Base-by-base conservation (phyloP, 1,284 basidiomycete genomes). In the Neonothopanus nambi region DNA sequence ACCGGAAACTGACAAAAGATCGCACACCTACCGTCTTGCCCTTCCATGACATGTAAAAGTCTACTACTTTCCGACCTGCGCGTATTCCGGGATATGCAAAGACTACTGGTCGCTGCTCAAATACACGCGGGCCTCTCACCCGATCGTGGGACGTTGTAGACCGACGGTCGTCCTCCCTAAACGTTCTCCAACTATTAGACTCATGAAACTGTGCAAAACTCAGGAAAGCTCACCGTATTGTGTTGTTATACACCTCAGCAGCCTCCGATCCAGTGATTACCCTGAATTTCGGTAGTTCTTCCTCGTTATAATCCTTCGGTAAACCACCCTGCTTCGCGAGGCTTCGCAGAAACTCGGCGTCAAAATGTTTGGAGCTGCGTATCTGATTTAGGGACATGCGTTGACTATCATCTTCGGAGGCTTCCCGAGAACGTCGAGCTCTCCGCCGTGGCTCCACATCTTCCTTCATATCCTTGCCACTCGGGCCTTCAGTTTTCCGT, bases 1-100 rank as follows among this genome's bases (percentile, higher is more conserved):
- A 24, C 26, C 17, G 48, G 21, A 50, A 47, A 18, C 33, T 41
- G 37, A 15, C 13, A 47, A 38, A 43, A 39, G 54, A 46, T 48
- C 69, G 33, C 11, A 28, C 2, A 41, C 52, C 52, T 47, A 75
- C 73, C 50, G 64, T 67, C 58, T 69, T 69, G 20, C 68, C 68
- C 52, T 70, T 65, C 76, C 75, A 77, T 36, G 72, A 72, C 71
- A 75, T 73, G 57, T 76, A 76, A 60, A 75, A 78, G 59, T 78
- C 75, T 35, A 76, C 69, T 36, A 70, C 68, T 60, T 70, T 74
- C 44, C 67, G 65, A n/a, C 68, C 70, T 18, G 66, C 67, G 28
- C 71, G 67, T 55, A 63, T 63, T n/a, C 66, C 70, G 20, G 72
- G 67, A 52, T 76, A 69, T 4, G 73, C 77, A 58, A 78, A 77